These are phyloP conservation scores for Moesziomyces globuligerus DNA, from an alignment of 1,284 basidiomycete species.

Conservation along the genomic window DNA sequence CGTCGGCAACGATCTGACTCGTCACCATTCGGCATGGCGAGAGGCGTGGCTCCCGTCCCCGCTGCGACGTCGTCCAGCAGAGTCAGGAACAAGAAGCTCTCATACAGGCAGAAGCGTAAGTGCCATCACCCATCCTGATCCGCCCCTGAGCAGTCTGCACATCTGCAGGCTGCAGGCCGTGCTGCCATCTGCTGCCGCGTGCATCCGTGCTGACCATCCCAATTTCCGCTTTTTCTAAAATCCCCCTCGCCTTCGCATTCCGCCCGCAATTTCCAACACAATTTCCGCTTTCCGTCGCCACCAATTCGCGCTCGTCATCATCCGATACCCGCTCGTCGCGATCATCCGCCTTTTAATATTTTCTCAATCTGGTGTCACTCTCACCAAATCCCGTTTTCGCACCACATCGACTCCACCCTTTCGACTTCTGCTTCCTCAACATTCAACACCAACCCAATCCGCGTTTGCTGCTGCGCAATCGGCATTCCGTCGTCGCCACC, in stretches of 20 bases:
- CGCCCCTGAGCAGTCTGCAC: neutral
- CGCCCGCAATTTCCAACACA: neutral
- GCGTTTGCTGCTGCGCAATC: too few relatives aligned
- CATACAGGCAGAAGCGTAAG: conserved; percentile 59
- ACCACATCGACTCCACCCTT: neutral
- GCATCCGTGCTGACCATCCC: conserved; percentile 18
- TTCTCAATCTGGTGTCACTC: conserved; percentile 15
- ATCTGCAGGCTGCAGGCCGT: neutral
- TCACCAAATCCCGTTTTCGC: neutral
- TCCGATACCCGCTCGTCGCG: conserved; percentile 18
- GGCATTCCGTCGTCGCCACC: conserved; percentile 1
- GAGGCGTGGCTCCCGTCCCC: conserved; percentile 48
- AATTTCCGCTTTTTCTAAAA: conserved; percentile 1
- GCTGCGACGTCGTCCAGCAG: conserved; percentile 57
- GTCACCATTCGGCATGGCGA: conserved; percentile 50
- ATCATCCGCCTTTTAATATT: conserved; percentile 22
- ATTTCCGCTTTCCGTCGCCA: neutral
- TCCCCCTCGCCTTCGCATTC: conserved; percentile 4
- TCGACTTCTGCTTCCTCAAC: neutral
- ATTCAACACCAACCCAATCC: too few relatives aligned
- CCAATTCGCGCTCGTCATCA: conserved; percentile 11
- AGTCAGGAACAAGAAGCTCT: conserved; percentile 62
- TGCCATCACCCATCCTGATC: conserved; percentile 5
- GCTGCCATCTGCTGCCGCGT: neutral
- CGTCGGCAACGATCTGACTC: conserved; percentile 39